A percentile compares a stretch with the other conserved stretches of the same genome.
Evolutionary conservation across 345 rosid genomes (phyloP).

Genomic region (Bretschneidera sinensis): DNA sequence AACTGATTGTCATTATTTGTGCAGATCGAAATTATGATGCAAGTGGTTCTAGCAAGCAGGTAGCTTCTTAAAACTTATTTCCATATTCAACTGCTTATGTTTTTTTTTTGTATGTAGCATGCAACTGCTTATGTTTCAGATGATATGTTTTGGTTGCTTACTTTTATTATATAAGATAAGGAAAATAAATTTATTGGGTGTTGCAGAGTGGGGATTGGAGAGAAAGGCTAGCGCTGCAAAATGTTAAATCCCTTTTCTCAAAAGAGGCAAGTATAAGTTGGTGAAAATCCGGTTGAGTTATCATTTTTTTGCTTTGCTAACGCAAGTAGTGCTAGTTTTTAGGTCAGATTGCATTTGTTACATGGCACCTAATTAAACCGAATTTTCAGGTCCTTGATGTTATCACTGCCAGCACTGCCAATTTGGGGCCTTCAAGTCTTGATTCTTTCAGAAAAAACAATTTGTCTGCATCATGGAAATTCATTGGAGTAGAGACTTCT

Average conservation of each 20-base stretch:
- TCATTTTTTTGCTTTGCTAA: background rate
- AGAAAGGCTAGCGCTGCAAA: slow-evolving; percentile 65
- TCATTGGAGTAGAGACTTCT: slow-evolving; percentile 32
- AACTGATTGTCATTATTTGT: slow-evolving; percentile 20
- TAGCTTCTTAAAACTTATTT: slow-evolving; percentile 20
- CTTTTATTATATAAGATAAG: background rate
- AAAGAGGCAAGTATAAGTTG: slow-evolving; percentile 60
- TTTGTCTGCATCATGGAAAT: slow-evolving; percentile 75
- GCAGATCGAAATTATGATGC: slow-evolving; percentile 45
- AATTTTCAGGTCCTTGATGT: slow-evolving; percentile 62
- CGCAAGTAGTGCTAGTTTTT: background rate
- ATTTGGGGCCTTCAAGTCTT: slow-evolving; percentile 79
- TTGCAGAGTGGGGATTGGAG: slow-evolving; percentile 82
- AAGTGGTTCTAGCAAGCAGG: slow-evolving; percentile 46
- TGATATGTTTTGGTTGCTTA: slow-evolving; percentile 1
- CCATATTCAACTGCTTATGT: no score
- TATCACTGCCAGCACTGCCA: slow-evolving; percentile 59
- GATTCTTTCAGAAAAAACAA: slow-evolving; percentile 74
- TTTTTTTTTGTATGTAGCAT: slow-evolving; percentile 12
- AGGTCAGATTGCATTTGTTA: slow-evolving; percentile 9
- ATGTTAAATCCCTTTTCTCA: slow-evolving; percentile 58
- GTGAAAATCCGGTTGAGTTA: background rate
- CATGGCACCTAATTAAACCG: slow-evolving; percentile 9
- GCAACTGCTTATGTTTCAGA: slow-evolving; percentile 1
- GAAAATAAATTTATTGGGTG: slow-evolving; percentile 13